These are phyloP conservation scores for Boletus vermiculosoides DNA, from an alignment of 768 basidiomycete species.

Conservation along the genomic window DNA sequence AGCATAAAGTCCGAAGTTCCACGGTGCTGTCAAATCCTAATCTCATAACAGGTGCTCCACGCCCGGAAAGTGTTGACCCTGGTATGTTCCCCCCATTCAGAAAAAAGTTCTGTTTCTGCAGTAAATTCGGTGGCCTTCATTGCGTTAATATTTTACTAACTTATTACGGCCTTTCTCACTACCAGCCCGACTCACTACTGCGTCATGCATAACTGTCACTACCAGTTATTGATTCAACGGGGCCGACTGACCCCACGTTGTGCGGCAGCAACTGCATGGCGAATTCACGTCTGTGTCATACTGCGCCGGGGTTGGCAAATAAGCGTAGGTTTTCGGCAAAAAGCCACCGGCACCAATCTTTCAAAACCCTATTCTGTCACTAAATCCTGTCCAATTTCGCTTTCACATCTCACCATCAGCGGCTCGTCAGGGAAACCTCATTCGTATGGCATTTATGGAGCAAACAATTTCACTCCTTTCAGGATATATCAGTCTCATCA, in stretches of 20 bases:
- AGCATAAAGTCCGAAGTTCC: too few relatives aligned
- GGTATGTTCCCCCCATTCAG: neutral
- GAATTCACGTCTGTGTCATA: neutral
- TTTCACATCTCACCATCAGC: neutral
- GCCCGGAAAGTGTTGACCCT: too few relatives aligned
- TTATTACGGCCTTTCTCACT: neutral
- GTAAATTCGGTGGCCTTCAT: neutral
- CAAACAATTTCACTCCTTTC: neutral
- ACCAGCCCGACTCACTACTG: neutral
- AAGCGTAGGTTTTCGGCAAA: neutral
- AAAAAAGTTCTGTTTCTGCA: neutral
- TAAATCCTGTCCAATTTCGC: neutral
- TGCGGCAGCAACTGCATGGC: neutral
- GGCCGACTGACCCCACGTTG: neutral
- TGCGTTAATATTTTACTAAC: neutral
- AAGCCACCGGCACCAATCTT: neutral
- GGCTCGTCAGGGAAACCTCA: neutral
- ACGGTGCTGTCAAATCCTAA: too few relatives aligned
- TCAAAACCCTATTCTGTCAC: neutral
- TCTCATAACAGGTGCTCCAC: too few relatives aligned
- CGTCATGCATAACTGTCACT: neutral
- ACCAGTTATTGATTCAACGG: neutral
- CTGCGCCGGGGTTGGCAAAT: neutral
- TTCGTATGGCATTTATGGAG: neutral
- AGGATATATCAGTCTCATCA: slow-evolving; percentile 8